phyloP scores from a whole-genome alignment of 495 filamentous ascomycete genomes.

The Talaromyces trachyspermus region DNA sequence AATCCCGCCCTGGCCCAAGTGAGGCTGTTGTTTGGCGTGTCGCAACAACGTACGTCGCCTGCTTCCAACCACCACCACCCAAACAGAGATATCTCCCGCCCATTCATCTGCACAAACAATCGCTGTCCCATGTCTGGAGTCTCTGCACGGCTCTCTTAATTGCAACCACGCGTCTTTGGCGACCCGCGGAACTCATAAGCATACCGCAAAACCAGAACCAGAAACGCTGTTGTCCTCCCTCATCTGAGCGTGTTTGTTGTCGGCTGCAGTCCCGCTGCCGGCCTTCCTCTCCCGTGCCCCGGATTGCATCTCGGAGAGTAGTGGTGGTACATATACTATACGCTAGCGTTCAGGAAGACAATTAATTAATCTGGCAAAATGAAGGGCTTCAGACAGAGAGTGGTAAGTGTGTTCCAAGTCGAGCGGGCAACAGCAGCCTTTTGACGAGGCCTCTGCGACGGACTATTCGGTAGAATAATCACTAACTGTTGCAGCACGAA shows the following conservation, averaged over 20 bases:
- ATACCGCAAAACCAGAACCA: no score
- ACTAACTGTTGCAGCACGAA: constrained; percentile 51
- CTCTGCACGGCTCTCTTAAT: not conserved
- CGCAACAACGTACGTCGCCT: not conserved
- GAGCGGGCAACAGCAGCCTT: no score
- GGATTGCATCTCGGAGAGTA: constrained; percentile 1
- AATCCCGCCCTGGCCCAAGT: not conserved
- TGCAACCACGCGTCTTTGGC: not conserved
- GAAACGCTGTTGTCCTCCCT: not conserved
- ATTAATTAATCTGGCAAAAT: constrained; percentile 48
- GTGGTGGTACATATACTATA: constrained; percentile 2
- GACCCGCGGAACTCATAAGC: no score
- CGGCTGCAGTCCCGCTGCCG: constrained; percentile 1
- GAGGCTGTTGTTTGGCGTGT: constrained; percentile 2
- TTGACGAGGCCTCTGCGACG: no score
- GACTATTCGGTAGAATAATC: constrained; percentile 1
- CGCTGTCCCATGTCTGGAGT: not conserved
- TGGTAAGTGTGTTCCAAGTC: constrained; percentile 62
- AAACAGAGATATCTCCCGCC: no score
- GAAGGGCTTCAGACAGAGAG: constrained; percentile 97
- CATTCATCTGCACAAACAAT: constrained; percentile 3
- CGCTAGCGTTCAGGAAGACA: not conserved
- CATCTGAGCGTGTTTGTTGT: constrained; percentile 9
- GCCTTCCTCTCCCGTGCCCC: constrained; percentile 4
- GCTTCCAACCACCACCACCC: not conserved